Base-by-base conservation (phyloP, 1,139 yeast species). In the Yamadazyma membranifaciens region DNA sequence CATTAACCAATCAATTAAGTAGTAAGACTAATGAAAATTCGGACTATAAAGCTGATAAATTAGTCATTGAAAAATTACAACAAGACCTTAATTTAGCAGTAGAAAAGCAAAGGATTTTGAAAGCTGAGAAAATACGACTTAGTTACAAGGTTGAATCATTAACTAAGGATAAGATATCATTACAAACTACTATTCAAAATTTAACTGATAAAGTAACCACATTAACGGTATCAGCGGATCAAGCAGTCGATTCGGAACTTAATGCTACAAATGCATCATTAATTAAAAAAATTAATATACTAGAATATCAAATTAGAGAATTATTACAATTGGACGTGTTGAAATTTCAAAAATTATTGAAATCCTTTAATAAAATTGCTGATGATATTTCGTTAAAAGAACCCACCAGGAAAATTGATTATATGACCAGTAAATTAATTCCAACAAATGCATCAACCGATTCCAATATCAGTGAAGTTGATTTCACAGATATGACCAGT, bases 311-410 rank as follows among this genome's bases (percentile, higher is more conserved):
- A 31, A 63, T 68, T 44, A 62, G 62, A 25, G 76, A 67, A 31
- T 45, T 74, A 25, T 55, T 71, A 20, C 59, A 63, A 33, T 55
- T 59, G 40, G 73, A 76, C 51, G 54, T 64, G 44, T 45, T 57
- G 43, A 57, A 75, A 55, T 70, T 69, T 57, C 62, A 70, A 45
- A 63, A 69, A 56, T 51, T 72, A 47, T 51, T 81, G 36, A 62
- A 65, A 28, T 69, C 78, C 1, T 73, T 81, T 44, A 71, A 75
- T 36, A 73, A 75, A 47, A 70, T 82, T 7, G 71, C 84, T 3
- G 87, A 83, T 45, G 79, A 76, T 45, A 54, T 67, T 3, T 81
- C 87, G 0, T 68, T 81, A 29, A 63, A 64, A 17, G 85, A 80
- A 44, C 84, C 87, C 1, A 69, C 69, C 12, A 65, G 64, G 26